These are phyloP conservation scores for Aspergillus sparsus DNA, from an alignment of 495 filamentous ascomycete species.

Conservation along the genomic window DNA sequence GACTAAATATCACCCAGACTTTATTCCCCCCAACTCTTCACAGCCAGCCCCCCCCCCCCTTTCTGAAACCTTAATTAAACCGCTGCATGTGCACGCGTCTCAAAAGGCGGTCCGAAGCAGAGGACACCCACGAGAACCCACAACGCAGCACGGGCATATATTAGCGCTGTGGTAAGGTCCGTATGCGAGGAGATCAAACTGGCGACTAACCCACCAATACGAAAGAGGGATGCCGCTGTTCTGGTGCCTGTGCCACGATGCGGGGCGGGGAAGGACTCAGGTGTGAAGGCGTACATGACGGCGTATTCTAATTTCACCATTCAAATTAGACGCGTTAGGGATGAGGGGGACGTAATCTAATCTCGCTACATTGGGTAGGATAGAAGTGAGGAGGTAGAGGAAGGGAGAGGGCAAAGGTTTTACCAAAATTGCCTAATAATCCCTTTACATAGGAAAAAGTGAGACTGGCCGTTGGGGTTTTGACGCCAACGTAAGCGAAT, in stretches of 20 bases:
- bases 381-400: not conserved
- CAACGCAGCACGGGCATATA: conserved; percentile 38
- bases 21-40: not conserved
- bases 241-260: conserved; percentile 56
- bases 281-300: conserved; percentile 59
- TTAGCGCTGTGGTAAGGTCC: conserved; percentile 35
- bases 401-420: conserved; percentile 24
- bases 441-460: conserved; percentile 35
- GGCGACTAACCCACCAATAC: conserved; percentile 34
- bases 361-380: not conserved
- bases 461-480: conserved; percentile 25
- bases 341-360: not conserved
- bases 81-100: conserved; percentile 37
- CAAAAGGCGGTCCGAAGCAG: conserved; percentile 36
- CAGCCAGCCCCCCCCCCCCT: not conserved
- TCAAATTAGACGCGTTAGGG: too few species aligned
- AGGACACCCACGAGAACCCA: conserved; percentile 34
- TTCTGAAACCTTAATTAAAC: conserved; percentile 19
- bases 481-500: conserved; percentile 37
- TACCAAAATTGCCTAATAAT: conserved; percentile 36
- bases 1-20: not conserved
- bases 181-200: conserved; percentile 35
- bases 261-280: conserved; percentile 56
- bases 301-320: conserved; percentile 38
- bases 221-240: conserved; percentile 37